phyloP scores from a whole-genome alignment of 805 yeast genomes.

The Sugiyamaella mastotermitis region DNA sequence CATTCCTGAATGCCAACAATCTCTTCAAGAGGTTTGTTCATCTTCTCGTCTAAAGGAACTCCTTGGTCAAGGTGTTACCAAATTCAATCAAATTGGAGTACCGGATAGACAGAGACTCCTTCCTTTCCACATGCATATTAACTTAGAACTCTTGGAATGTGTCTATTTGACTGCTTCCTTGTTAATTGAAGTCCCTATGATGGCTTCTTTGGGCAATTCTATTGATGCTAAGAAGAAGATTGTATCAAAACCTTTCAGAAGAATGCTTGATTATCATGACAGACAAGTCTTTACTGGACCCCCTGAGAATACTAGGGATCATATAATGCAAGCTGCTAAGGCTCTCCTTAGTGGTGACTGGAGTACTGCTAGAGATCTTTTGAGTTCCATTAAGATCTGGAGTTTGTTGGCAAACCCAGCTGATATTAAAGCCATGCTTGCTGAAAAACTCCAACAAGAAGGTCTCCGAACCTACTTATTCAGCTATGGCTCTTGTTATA shows the following conservation, averaged over 20 bases:
- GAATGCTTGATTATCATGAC: constrained; percentile 86
- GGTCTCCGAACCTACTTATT: constrained; percentile 91
- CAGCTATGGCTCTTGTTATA: constrained; percentile 71
- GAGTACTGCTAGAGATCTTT: constrained; percentile 65
- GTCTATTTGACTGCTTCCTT: constrained; percentile 86
- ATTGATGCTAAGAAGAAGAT: constrained; percentile 56
- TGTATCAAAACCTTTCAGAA: constrained; percentile 77
- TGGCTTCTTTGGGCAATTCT: constrained; percentile 60
- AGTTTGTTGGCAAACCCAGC: constrained; percentile 66
- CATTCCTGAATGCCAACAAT: constrained; percentile 79
- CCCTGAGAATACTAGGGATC: constrained; percentile 93
- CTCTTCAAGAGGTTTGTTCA: constrained; percentile 80
- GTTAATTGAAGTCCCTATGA: constrained; percentile 84
- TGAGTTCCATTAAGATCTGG: constrained; percentile 82
- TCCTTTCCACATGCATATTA: constrained; percentile 98
- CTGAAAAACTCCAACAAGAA: constrained; percentile 75
- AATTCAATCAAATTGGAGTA: constrained; percentile 42
- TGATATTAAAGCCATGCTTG: constrained; percentile 58
- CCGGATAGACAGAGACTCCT: constrained; percentile 70
- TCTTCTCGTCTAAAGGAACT: constrained; percentile 84
- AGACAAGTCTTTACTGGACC: constrained; percentile 96
- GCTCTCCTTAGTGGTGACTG: constrained; percentile 87
- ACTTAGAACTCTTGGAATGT: constrained; percentile 88
- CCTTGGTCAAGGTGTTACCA: constrained; percentile 84
- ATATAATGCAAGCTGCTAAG: constrained; percentile 86